These are phyloP conservation scores for Elaeis oleifera DNA, from an alignment of 202 grass and related monocot genomes.

Conservation along the genomic window DNA sequence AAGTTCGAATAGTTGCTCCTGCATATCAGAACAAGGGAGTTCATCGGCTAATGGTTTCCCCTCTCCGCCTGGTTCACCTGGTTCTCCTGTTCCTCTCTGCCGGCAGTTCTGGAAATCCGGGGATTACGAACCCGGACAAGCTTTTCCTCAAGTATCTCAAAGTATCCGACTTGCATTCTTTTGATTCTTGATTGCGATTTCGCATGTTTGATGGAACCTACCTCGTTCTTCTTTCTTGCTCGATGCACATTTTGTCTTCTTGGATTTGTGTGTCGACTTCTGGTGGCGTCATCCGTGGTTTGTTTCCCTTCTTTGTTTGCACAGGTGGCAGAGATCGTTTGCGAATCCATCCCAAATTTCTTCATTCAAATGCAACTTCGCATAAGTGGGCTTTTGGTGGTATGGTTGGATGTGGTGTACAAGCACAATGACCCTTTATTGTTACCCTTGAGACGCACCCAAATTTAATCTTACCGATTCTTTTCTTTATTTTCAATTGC, in stretches of 20 bases:
- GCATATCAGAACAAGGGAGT: constrained; percentile 19
- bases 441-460: constrained; percentile 2
- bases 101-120: constrained; percentile 98
- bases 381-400: constrained; percentile 99
- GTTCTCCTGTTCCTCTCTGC: constrained; percentile 38
- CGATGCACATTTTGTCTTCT: constrained; percentile 14
- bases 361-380: constrained; percentile 96
- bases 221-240: constrained; percentile 14
- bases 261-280: background rate
- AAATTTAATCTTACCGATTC: constrained; percentile 2
- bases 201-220: background rate
- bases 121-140: constrained; percentile 57
- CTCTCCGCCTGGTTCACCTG: constrained; percentile 19
- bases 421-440: background rate
- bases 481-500: constrained; percentile 25
- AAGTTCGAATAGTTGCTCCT: constrained; percentile 26
- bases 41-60: constrained; percentile 10
- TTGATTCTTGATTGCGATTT: background rate
- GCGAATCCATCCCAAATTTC: constrained; percentile 84
- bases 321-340: constrained; percentile 68
- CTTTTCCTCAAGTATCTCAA: constrained; percentile 26
- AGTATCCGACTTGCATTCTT: background rate
- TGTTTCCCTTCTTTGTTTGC: background rate
- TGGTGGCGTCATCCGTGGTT: constrained; percentile 1
- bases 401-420: constrained; percentile 15